These are phyloP conservation scores for Tetradesmus obliquus DNA, from an alignment of 139 green algal genomes.

Conservation along the genomic window DNA sequence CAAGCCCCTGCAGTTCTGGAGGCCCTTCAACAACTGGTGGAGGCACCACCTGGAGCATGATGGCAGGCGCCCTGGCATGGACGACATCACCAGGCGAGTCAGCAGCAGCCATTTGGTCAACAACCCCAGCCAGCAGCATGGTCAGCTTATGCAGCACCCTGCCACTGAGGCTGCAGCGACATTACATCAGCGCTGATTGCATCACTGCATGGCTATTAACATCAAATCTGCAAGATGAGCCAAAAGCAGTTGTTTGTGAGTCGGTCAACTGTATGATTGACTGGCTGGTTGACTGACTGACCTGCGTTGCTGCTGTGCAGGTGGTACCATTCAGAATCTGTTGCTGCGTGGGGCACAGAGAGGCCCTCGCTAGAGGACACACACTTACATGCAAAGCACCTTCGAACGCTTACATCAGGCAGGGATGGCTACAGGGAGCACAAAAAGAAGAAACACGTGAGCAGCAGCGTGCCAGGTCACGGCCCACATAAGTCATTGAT, in stretches of 20 bases:
- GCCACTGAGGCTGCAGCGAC: not conserved
- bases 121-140: not conserved
- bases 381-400: not conserved
- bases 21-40: constrained; percentile 41
- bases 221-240: too few species aligned
- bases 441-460: constrained; percentile 27
- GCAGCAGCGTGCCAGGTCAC: not conserved
- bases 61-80: not conserved
- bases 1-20: constrained; percentile 22
- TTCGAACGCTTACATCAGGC: not conserved
- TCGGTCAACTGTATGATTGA: too few species aligned
- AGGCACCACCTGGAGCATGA: not conserved
- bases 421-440: not conserved
- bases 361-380: constrained; percentile 21
- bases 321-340: constrained; percentile 17
- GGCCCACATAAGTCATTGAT: too few species aligned
- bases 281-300: not conserved
- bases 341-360: not conserved
- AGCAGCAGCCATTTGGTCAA: not conserved
- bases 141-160: not conserved
- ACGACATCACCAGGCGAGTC: constrained; percentile 24
- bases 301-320: constrained; percentile 1
- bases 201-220: too few species aligned
- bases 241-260: too few species aligned
- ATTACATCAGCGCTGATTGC: too few species aligned